Evolutionary conservation across 164 flowering plant species (phyloP), one percentile per base, ranked within the genome.

Genomic region (Chloranthus sessilifolius): DNA sequence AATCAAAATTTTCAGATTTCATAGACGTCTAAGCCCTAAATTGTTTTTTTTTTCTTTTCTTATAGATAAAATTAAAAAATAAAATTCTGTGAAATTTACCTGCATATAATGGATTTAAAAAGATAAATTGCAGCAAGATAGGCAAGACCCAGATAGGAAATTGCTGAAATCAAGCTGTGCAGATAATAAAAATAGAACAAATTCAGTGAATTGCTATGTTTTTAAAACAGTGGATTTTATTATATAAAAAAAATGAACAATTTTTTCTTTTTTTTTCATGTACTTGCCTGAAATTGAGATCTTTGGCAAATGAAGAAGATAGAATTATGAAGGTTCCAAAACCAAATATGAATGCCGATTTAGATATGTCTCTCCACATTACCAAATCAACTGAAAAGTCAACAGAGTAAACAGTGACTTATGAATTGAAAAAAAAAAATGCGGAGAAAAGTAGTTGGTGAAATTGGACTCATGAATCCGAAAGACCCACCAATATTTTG

Each of bases 321-420:
- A 88, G 51, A 12, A 83, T 71, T 21, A 71, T 47, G 39, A 88
- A 81, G 56, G 83, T 68, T 48, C 98, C 96, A 16, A 75, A 36
- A 21, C 90, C 90, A 61, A 88, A 91, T 2, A 79, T 56, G 9
- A 88, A 68, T 51, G 90, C 82, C 10, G 98, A 85, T 74, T 64
- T 85, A 7, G 87, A 68, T 31, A 78, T 69, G 56, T 91, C 87
- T 72, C 74, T 88, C 98, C 98, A 91, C 95, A 91, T 83, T 1
- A 91, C 74, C 44, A 91, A 55, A 69, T 91, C 91, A 70, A 79
- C 98, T 88, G 53, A 16, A 47, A 16, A 52, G 14, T 21, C 1
- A 34, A 23, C 19, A 26, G 17, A 47, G 25, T 25, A 41, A 24
- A 14, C 14, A 23, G 21, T 43, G 38, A 43, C 17, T 43, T 19